Evolutionary conservation across 768 basidiomycete genomes (phyloP), one percentile per base, ranked within the genome.

Genomic region (Psilocybe cyanescens): DNA sequence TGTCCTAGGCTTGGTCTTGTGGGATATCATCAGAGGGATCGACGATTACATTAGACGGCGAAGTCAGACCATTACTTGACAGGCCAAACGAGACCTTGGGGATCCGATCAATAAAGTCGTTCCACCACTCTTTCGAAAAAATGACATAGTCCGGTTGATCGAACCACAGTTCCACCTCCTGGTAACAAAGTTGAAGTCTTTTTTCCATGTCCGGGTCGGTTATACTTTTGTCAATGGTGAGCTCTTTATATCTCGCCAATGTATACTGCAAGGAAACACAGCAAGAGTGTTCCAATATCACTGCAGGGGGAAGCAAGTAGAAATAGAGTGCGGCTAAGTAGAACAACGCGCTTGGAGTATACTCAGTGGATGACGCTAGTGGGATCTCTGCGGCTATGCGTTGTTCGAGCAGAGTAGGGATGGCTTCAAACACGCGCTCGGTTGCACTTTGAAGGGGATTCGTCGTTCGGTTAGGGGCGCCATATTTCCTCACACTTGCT

Each of bases 41-140:
- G 24, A 24, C 24, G 24, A 24, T 24, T 24, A 24, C 24, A 24
- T 24, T 24, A 24, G 24, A 24, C 24, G 24, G 24, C 24, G 24
- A 24, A 24, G 24, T 24, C 24, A 24, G 24, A 24, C 24, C 24
- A 24, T 2, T 24, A 24, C 24, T 24, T 24, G 24, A 24, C 24
- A 24, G 24, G 24, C 24, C 24, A 24, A 24, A 24, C 24, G 24
- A 24, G 24, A 24, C 24, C 24, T 24, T 24, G 24, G 24, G 24
- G 24, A 24, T 24, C 24, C 24, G 24, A 24, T 24, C 24, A 24
- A 24, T 24, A 24, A 24, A 24, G 24, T 24, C 24, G 41, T 16
- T 29, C 51, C 51, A 53, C 51, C 51, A 53, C 30, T 53, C 51
- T 33, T 8, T 17, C n/a, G 51, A 53, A 16, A 53, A 53, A n/a